Evolutionary conservation across 2,329 filamentous ascomycete species (phyloP), one percentile per base, ranked within the genome.

Genomic region (Tympanopsis confertula): DNA sequence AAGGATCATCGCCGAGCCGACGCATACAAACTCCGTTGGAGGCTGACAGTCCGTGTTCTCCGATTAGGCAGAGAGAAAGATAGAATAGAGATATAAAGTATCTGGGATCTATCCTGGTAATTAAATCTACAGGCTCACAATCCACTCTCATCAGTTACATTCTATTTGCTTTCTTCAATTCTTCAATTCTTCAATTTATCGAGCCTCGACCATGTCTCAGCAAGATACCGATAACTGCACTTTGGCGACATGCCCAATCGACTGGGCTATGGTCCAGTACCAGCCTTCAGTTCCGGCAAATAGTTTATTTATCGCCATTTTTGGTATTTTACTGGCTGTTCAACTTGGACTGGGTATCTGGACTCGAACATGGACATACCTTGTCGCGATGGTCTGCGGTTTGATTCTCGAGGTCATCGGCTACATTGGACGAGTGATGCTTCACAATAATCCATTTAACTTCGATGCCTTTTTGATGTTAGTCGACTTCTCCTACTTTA

Each of bases 291-390:
- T 28, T 10, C 10, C 24, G 24, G 24, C 10, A 10, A 28, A 28
- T n/a, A 10, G 10, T 28, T n/a, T 28, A 10, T 28, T 10, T 28
- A 10, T 28, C 10, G 24, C 24, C 10, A 10, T 28, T 28, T 28
- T 28, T 12, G 61, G 61, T 3, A 32, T 44, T 15, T 17, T 43
- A 4, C 39, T 40, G 7, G 57, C 59, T n/a, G 45, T 41, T 3
- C 29, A 48, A 3, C 58, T 53, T 28, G 54, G 54, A 2, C 42
- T 49, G 13, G 39, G 46, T 4, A 54, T 54, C 5, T 57, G 50
- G 42, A 43, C 63, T 15, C 55, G 24, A n/a, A 28, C 24, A 28
- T 28, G 24, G 24, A n/a, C 10, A 28, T 28, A 28, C 24, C 24
- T 28, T 10, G 24, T 47, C 1, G 35, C 41, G 19, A 47, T 50